These are phyloP conservation scores for Xerocomus amazonicus DNA, from an alignment of 1,284 basidiomycete genomes.

Conservation along the genomic window DNA sequence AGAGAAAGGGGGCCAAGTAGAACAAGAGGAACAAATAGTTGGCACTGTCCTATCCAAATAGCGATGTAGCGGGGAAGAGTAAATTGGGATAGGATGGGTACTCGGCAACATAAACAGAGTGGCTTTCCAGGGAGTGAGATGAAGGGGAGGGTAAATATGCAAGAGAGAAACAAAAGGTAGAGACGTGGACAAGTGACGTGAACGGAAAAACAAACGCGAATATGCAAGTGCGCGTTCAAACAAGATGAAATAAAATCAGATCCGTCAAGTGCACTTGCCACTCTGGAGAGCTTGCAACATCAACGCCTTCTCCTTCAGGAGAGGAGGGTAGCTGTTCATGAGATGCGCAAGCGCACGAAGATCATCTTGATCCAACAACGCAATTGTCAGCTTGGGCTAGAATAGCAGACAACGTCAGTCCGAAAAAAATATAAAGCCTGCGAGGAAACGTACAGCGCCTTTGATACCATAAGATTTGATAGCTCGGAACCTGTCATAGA, in stretches of 20 bases:
- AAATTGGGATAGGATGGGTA: background rate
- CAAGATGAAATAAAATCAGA: background rate
- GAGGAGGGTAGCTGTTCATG: constrained; percentile 81
- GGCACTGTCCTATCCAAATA: constrained; percentile 2
- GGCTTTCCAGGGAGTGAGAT: constrained; percentile 16
- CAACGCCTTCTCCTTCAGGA: constrained; percentile 74
- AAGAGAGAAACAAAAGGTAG: background rate
- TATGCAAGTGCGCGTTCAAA: background rate
- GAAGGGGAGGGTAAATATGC: constrained; percentile 12
- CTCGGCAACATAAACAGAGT: background rate
- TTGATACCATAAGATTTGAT: constrained; percentile 79
- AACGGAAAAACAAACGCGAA: too few species aligned
- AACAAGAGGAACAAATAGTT: background rate
- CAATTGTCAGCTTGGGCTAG: constrained; percentile 79
- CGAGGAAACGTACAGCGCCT: constrained; percentile 53
- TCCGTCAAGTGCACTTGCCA: constrained; percentile 21
- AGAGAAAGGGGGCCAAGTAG: background rate
- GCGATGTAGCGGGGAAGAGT: constrained; percentile 6
- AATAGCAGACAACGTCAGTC: constrained; percentile 3
- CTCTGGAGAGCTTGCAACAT: constrained; percentile 36
- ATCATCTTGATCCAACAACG: constrained; percentile 80
- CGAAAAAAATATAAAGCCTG: background rate
- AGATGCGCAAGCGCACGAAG: constrained; percentile 78
- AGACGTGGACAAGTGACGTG: background rate
- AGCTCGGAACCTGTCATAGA: constrained; percentile 58